Conservation (phyloP, 2,329 filamentous ascomycete species). For the Paramyrothecium roridum region DNA sequence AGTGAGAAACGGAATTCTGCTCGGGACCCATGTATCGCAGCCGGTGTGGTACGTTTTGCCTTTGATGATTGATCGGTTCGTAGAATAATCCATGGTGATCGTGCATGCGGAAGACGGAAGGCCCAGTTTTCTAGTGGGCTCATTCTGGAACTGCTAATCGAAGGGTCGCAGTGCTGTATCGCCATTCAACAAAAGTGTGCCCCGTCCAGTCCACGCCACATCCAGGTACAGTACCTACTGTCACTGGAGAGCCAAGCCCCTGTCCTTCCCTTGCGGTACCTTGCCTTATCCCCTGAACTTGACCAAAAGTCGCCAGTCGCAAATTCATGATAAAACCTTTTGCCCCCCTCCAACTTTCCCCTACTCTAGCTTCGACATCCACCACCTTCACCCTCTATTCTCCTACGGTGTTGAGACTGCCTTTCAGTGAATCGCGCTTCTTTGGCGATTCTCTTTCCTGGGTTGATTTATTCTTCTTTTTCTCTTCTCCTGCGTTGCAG, state of each 20-base stretch:
- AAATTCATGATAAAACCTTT: background rate
- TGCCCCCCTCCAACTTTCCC: background rate
- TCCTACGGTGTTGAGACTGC: background rate
- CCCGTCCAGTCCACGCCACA: background rate
- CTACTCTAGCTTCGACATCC: background rate
- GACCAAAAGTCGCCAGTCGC: background rate
- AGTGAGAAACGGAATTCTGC: background rate
- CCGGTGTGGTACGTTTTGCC: too few relatives aligned
- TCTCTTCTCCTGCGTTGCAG: background rate
- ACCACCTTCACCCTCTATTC: background rate
- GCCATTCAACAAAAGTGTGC: background rate
- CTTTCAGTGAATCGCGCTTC: background rate
- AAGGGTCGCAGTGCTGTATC: background rate
- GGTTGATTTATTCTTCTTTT: background rate
- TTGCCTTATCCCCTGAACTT: background rate
- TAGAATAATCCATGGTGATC: too few relatives aligned
- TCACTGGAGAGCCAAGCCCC: too few relatives aligned
- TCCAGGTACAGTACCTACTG: background rate
- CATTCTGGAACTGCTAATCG: slow-evolving; percentile 27
- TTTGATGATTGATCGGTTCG: too few relatives aligned
- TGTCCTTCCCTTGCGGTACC: background rate
- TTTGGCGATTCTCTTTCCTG: background rate
- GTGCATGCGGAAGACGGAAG: slow-evolving; percentile 26
- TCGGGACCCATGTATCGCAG: too few relatives aligned
- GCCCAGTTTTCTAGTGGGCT: slow-evolving; percentile 25